phyloP scores from a whole-genome alignment of 768 basidiomycete species.

The Scleroderma bovista region DNA sequence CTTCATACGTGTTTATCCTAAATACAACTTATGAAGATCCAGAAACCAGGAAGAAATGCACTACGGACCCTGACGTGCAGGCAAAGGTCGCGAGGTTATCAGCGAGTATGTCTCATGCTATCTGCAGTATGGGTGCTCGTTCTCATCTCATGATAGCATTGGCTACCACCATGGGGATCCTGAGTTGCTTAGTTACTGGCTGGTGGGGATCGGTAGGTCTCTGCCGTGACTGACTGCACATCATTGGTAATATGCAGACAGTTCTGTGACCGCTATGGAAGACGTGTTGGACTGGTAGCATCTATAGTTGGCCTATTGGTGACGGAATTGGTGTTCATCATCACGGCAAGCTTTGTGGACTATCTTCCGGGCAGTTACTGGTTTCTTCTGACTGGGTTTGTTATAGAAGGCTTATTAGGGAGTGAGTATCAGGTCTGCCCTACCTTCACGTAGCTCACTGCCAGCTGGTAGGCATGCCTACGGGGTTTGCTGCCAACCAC shows the following conservation, averaged over 20 bases:
- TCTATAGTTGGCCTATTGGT: constrained; percentile 55
- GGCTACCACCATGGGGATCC: constrained; percentile 54
- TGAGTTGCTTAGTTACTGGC: constrained; percentile 73
- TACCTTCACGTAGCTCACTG: not conserved
- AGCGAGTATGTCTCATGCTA: constrained; percentile 40
- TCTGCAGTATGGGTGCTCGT: not conserved
- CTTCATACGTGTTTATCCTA: constrained; percentile 2
- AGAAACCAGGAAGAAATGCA: constrained; percentile 36
- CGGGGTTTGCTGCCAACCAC: constrained; percentile 47
- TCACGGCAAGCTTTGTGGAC: constrained; percentile 55
- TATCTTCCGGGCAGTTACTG: constrained; percentile 76
- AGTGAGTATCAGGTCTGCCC: constrained; percentile 37
- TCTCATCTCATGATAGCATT: not conserved
- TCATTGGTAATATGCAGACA: constrained; percentile 20
- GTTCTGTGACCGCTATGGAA: constrained; percentile 76
- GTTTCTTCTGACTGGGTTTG: constrained; percentile 64
- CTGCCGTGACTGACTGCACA: not conserved
- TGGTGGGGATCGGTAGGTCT: constrained; percentile 79
- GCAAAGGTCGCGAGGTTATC: constrained; percentile 64
- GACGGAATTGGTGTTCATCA: constrained; percentile 60
- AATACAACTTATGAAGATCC: not conserved
- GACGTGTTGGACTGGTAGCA: constrained; percentile 57
- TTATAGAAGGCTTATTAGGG: constrained; percentile 67
- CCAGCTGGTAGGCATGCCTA: constrained; percentile 41
- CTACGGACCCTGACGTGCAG: constrained; percentile 65